Percentiles rank a stretch among this genome's conserved stretches.
These are phyloP conservation scores for Xylaria scruposa DNA, from an alignment of 495 filamentous ascomycete species.

Conservation along the genomic window DNA sequence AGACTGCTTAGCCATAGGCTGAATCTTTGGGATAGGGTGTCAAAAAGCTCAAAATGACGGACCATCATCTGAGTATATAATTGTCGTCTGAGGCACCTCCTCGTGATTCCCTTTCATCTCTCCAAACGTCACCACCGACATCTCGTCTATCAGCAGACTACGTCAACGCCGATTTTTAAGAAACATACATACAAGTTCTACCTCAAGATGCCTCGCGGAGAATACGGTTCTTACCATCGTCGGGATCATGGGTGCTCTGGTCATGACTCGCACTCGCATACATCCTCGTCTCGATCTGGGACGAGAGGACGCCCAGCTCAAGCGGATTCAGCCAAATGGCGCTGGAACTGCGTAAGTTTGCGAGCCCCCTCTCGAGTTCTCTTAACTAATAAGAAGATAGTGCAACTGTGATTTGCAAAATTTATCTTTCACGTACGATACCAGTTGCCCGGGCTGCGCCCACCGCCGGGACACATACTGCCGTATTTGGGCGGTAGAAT, in stretches of 20 bases:
- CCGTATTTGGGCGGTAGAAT: background rate
- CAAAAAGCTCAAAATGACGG: background rate
- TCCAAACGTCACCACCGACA: background rate
- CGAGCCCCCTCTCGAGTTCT: background rate
- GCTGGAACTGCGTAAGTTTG: constrained; percentile 22
- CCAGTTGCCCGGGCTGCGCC: background rate
- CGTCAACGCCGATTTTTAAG: background rate
- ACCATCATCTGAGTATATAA: background rate
- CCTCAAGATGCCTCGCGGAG: background rate
- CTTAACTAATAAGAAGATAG: constrained; percentile 12
- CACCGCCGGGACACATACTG: background rate
- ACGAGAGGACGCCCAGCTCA: background rate
- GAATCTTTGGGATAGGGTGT: background rate
- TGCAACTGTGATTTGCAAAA: background rate
- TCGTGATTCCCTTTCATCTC: background rate
- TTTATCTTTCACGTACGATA: background rate
- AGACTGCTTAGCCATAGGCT: constrained; percentile 16
- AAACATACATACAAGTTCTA: background rate
- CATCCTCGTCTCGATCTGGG: background rate
- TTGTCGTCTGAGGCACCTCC: background rate
- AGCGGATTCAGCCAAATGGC: background rate
- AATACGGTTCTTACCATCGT: background rate
- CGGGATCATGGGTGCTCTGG: background rate
- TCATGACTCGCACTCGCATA: background rate
- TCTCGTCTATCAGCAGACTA: background rate